Conservation (phyloP, 345 rosid genomes). For the Ceriops decandra region DNA sequence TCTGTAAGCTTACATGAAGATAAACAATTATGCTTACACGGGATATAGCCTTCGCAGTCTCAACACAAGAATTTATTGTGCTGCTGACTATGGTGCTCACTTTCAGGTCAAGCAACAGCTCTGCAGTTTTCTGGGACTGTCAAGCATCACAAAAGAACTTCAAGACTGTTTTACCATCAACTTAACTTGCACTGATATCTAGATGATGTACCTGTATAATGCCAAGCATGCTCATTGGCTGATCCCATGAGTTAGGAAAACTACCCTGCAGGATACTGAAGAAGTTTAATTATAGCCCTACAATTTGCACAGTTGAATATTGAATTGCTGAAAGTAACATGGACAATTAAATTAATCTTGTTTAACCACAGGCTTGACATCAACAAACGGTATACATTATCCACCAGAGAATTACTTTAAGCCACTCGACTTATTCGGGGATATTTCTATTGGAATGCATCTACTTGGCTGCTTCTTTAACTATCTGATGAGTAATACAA, state of each 20-base stretch:
- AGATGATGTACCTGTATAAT: constrained; percentile 60
- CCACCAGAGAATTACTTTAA: neutral
- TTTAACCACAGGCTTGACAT: neutral
- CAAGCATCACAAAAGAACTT: constrained; percentile 20
- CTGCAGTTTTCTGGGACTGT: constrained; percentile 93
- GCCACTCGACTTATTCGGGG: neutral
- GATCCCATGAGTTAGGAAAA: constrained; percentile 34
- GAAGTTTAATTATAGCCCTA: neutral
- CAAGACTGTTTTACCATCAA: constrained; percentile 9
- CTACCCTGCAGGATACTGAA: constrained; percentile 37
- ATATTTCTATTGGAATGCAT: too few species aligned
- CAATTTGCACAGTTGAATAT: neutral
- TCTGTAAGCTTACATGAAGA: neutral
- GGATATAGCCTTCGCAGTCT: constrained; percentile 59
- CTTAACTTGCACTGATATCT: neutral
- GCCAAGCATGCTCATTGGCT: constrained; percentile 77
- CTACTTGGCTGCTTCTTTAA: neutral
- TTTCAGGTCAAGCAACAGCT: constrained; percentile 79
- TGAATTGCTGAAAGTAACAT: neutral
- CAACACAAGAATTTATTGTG: constrained; percentile 47
- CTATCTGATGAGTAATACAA: neutral
- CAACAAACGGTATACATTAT: neutral
- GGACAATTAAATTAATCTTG: too few species aligned
- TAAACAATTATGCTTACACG: constrained; percentile 38
- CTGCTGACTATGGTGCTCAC: constrained; percentile 60